Evolutionary conservation across 2,329 filamentous ascomycete genomes (phyloP), one percentile per base, ranked within the genome.

Genomic region (Cercospora nicotianae): DNA sequence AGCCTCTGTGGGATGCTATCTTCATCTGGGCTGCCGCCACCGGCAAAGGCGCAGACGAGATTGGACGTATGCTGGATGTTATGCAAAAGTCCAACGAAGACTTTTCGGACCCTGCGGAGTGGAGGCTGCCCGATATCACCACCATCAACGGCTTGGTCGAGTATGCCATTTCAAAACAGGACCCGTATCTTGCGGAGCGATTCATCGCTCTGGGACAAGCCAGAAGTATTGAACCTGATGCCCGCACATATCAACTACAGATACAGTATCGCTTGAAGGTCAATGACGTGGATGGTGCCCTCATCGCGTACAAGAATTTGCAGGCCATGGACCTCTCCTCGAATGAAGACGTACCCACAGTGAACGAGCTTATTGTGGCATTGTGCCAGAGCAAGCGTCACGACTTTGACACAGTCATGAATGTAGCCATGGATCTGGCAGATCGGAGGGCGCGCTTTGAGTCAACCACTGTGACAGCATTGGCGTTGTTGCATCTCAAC

Each of bases 141-240:
- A 93, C 91, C 5, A 88, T 98, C 74, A 96, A 98, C 75, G 81
- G 83, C 5, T 84, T 98, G 28, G 85, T 98, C 18, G 85, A 87
- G 63, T 88, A 89, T 66, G 91, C 92, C 9, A 89, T 90, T 70
- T 86, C 87, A n/a, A 85, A 86, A 64, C 84, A 89, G 10, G 89
- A 96, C 73, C 84, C 88, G 0, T 88, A 91, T 72, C 82, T 91
- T 57, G 92, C 91, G 5, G 89, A 94, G 76, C 86, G 92, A 12
- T 91, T 94, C 70, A 84, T 93, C 58, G 81, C 86, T 1, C 80
- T 97, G 10, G 89, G 89, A 1, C 78, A 86, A 55, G 87, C 89
- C 74, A 86, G 88, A 74, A 86, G 85, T 4, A 86, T 97, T 23
- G 77, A 83, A 62, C 87, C 91, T 0, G 87, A 96, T 76, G 85